Evolutionary conservation across 306 rosid species (phyloP).

Genomic region (Fragaria vesca): DNA sequence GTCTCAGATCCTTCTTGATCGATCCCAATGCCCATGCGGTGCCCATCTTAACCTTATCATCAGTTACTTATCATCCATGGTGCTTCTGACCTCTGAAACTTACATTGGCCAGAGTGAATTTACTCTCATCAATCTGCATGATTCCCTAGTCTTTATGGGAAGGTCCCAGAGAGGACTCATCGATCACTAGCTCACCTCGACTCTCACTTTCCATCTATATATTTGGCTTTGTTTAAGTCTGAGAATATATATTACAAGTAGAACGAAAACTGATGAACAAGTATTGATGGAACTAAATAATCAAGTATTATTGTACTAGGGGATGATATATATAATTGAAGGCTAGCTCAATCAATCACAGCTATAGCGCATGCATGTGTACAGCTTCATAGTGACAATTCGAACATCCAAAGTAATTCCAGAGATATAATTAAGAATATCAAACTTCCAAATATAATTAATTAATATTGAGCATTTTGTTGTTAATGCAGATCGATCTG

Average conservation of each 20-base stretch:
- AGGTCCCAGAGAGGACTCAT: neutral
- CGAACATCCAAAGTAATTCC: neutral
- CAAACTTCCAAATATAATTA: neutral
- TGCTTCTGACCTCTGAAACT: neutral
- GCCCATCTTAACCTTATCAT: neutral
- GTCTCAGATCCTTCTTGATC: neutral
- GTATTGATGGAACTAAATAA: too few species aligned
- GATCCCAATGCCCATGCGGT: neutral
- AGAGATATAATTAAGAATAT: neutral
- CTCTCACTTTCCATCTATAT: neutral
- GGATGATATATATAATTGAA: too few species aligned
- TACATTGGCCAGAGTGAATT: neutral
- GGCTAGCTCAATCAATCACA: too few species aligned
- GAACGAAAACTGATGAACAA: too few species aligned
- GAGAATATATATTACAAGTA: too few species aligned
- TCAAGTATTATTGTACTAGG: too few species aligned
- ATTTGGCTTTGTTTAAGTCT: neutral
- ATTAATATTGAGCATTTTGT: neutral
- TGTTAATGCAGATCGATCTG: neutral
- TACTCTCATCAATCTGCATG: neutral
- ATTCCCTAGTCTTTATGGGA: neutral
- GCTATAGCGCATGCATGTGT: too few species aligned
- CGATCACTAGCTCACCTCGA: neutral
- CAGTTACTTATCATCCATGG: neutral
- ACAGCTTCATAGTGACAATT: neutral